Evolutionary conservation across 169 alveolate genomes (phyloP), one percentile per base, ranked within the genome.

Genomic region (Cryptosporidium andersoni): DNA sequence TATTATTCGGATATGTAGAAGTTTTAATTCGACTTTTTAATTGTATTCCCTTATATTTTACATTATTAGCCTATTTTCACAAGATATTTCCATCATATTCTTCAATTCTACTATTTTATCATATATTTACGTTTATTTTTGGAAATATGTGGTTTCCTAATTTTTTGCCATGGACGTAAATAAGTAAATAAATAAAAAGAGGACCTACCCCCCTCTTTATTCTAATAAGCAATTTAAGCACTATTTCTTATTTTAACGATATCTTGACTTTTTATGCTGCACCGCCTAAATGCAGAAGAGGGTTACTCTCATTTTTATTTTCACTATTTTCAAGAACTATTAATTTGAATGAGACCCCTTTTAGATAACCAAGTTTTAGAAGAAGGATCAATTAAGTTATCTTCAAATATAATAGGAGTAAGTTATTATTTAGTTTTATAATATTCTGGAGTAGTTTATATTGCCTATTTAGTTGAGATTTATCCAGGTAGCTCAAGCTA

Each of bases 401-500:
- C 80, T 9, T 64, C 80, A 0, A 64, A 45, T n/a, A 60, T 64
- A 47, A 16, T 43, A 9, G 80, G 62, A 4, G 80, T 64, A 64
- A 64, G 80, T 64, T 39, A 16, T 4, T 63, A 0, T 40, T 63
- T 2, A 25, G 25, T 25, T 25, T 0, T 25, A 25, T 25, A 25
- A 25, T 25, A 25, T 25, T 25, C 25, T 25, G 25, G 25, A 25
- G 25, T 25, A 25, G 25, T 58, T n/a, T 48, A n/a, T 48, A 2
- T 0, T 5, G 8, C 66, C 12, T 16, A 25, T 45, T 14, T 16
- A 74, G 85, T 60, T 74, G 67, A 74, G 85, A 34, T 74, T 74
- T 42, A 74, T 74, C 7, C 85, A 74, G 34, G 85, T 68, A n/a
- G 85, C 85, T 42, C 85, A 74, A 34, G 43, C 85, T 5, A 74